A percentile compares a stretch with the other conserved stretches of the same genome.
Conservation (phyloP, 2,329 filamentous ascomycete species). For the Metarhizium sp. region DNA sequence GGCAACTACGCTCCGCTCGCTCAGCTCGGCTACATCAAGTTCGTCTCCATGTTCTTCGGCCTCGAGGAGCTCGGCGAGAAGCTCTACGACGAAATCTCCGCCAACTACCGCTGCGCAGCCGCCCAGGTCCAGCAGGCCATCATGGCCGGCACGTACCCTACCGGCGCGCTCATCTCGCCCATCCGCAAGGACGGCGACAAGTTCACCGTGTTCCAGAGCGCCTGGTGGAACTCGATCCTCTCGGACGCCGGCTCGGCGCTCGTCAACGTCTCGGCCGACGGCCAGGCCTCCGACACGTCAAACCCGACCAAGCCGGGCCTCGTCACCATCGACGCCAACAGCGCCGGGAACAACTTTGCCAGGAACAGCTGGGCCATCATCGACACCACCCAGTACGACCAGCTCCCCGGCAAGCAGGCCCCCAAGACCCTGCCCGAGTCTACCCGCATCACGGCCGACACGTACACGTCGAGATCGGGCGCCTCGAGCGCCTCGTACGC, state of each 20-base stretch:
- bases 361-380: conserved; percentile 6
- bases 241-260: conserved; percentile 4
- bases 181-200: conserved; percentile 2
- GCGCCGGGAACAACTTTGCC: background rate
- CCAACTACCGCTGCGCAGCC: conserved; percentile 4
- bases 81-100: conserved; percentile 1
- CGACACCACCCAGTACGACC: conserved; percentile 7
- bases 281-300: background rate
- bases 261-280: background rate
- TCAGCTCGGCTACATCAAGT: conserved; percentile 7
- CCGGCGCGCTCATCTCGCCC: conserved; percentile 2
- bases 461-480: background rate
- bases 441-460: too few species aligned
- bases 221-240: conserved; percentile 1
- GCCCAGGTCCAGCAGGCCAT: conserved; percentile 5
- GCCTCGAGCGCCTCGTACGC: background rate
- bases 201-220: conserved; percentile 6
- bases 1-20: conserved; percentile 2
- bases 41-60: conserved; percentile 7
- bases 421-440: background rate
- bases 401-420: conserved; percentile 2
- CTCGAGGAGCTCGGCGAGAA: conserved; percentile 2
- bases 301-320: background rate
- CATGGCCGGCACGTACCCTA: background rate
- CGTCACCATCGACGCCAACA: background rate